Evolutionary conservation across 129 eudicot species (phyloP).

Genomic region (Arctium lappa): DNA sequence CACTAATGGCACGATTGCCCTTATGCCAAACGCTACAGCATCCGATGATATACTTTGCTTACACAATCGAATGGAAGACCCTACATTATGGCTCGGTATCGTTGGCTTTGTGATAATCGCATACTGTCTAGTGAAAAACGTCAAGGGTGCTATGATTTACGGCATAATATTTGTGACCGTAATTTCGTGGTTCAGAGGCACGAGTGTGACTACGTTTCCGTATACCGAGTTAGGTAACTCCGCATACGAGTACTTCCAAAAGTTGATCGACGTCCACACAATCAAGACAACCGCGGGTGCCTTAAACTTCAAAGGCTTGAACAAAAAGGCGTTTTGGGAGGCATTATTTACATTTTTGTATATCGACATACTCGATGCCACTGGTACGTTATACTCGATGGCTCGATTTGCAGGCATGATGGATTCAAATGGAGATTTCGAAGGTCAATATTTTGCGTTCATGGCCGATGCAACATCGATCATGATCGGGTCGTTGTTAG

Average conservation of each 20-base stretch:
- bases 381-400: conserved; percentile 60
- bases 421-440: conserved; percentile 53
- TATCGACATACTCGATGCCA: conserved; percentile 50
- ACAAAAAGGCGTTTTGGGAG: conserved; percentile 56
- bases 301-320: conserved; percentile 46
- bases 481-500: conserved; percentile 56
- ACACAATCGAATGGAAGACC: conserved; percentile 62
- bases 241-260: conserved; percentile 48
- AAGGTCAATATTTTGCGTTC: conserved; percentile 66
- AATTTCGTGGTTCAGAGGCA: conserved; percentile 62
- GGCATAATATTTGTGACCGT: conserved; percentile 70
- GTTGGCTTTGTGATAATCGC: conserved; percentile 63
- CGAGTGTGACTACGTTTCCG: conserved; percentile 61
- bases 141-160: conserved; percentile 80
- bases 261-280: conserved; percentile 51
- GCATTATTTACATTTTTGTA: conserved; percentile 61
- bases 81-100: conserved; percentile 63
- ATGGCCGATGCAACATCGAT: conserved; percentile 63
- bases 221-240: conserved; percentile 51
- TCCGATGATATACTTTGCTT: conserved; percentile 59
- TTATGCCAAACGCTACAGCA: conserved; percentile 47
- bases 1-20: conserved; percentile 42
- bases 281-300: conserved; percentile 67
- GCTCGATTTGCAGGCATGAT: conserved; percentile 60
- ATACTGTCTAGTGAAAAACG: conserved; percentile 55